Base-by-base conservation (phyloP, 192 early-diverging fungal genomes). In the Coemansia sp. region DNA sequence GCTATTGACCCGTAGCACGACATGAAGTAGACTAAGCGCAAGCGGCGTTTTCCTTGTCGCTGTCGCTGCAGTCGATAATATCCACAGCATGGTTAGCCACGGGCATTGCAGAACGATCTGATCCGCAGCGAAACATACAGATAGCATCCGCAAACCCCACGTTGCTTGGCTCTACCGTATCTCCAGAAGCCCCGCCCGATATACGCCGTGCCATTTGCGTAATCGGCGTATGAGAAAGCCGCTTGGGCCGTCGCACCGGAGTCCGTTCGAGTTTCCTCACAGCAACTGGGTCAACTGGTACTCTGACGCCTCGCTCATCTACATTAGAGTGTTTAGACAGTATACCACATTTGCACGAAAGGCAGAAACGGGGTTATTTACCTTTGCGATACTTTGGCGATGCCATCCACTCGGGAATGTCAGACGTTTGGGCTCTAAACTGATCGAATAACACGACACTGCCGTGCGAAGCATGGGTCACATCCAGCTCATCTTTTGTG, bases 31-130 rank as follows among this genome's bases (percentile, higher is more conserved):
- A 21, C 43, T 70, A 70, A 0, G 50, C 53, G 10, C 47, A 52
- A 10, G 48, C 38, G 1, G 52, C 41, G 37, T 76, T 77, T 49
- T 75, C 76, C 17, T 63, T 73, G 14, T 81, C 78, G 51, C 62
- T 71, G 22, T 64, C 77, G 53, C 71, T 72, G 66, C 45, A 64
- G 38, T 81, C 78, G 6, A 81, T 60, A 43, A 81, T 81, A 45
- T 80, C 77, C 9, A 68, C 68, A 22, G 65, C 9, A 31, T 10
- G 51, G 19, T 25, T 23, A 16, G 26, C 17, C 12, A 45, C 49
- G 21, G 27, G n/a, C 3, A 38, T 53, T 14, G 6, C 4, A 1
- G 23, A 10, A 21, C 22, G 39, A 17, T 11, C n/a, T 25, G 63
- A 23, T 2, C 22, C 39, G 4, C 63, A 65, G 17, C 29, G 53